Evolutionary conservation across 2,329 filamentous ascomycete species (phyloP).

Genomic region (Neofusicoccum cordaticola): DNA sequence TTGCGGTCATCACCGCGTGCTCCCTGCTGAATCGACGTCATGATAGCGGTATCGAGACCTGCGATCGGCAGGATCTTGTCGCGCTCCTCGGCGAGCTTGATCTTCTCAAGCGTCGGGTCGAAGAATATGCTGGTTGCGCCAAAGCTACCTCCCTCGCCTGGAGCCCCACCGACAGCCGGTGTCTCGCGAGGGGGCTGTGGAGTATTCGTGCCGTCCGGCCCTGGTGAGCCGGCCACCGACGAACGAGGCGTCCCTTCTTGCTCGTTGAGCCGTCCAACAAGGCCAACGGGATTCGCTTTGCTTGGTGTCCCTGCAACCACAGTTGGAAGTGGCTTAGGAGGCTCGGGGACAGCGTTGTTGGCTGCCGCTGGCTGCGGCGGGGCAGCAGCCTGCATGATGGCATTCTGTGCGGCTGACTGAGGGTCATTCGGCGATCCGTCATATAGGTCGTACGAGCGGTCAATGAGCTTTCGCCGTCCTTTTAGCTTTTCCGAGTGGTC

Average conservation of each 20-base stretch:
- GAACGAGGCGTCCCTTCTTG: conserved; percentile 73
- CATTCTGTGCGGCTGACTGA: conserved; percentile 76
- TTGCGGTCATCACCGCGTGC: conserved; percentile 89
- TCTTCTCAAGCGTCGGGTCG: conserved; percentile 49
- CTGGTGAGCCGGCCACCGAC: conserved; percentile 84
- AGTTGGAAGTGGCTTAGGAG: conserved; percentile 29
- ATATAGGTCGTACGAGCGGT: conserved; percentile 89
- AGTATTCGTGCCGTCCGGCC: conserved; percentile 67
- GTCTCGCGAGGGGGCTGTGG: conserved; percentile 54
- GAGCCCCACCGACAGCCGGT: conserved; percentile 38
- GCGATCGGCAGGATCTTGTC: conserved; percentile 80
- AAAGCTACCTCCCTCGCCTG: conserved; percentile 33
- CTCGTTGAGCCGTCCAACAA: conserved; percentile 66
- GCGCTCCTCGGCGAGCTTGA: conserved; percentile 59
- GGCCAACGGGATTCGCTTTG: conserved; percentile 63
- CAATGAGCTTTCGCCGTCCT: conserved; percentile 76
- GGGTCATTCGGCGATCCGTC: conserved; percentile 92
- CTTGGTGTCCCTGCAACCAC: conserved; percentile 55
- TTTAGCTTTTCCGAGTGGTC: conserved; percentile 77
- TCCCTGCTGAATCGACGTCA: conserved; percentile 84
- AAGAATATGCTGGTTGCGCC: conserved; percentile 49
- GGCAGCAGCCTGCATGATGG: conserved; percentile 54
- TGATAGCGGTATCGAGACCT: conserved; percentile 83
- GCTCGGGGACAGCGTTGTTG: conserved; percentile 16
- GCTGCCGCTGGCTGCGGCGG: conserved; percentile 20